phyloP scores from a whole-genome alignment of 2,329 filamentous ascomycete genomes.

The Mycogone perniciosa region DNA sequence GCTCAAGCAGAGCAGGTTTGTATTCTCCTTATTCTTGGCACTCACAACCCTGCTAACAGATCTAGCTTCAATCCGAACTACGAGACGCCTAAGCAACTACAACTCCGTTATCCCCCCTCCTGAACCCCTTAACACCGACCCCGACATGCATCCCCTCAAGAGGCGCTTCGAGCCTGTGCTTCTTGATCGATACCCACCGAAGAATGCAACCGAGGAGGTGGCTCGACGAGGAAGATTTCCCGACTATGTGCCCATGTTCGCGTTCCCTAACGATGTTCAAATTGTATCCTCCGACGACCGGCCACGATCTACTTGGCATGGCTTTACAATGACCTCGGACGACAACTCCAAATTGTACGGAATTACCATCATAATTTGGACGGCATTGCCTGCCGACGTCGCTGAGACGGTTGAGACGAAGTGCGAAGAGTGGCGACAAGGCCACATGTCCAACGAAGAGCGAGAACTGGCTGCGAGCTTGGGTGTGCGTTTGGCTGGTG shows the following conservation, averaged over 20 bases:
- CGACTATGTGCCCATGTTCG: conserved; percentile 98
- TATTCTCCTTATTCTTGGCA: conserved; percentile 11
- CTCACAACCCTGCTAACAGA: neutral
- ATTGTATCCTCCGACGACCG: conserved; percentile 93
- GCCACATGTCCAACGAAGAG: conserved; percentile 85
- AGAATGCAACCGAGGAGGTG: conserved; percentile 71
- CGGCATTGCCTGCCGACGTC: conserved; percentile 71
- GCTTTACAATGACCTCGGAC: conserved; percentile 93
- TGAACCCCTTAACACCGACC: conserved; percentile 81
- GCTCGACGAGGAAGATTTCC: conserved; percentile 80
- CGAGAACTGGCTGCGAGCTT: conserved; percentile 87
- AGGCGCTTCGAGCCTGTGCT: conserved; percentile 93
- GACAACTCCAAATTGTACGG: conserved; percentile 90
- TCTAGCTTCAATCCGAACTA: conserved; percentile 63
- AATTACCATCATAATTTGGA: conserved; percentile 88
- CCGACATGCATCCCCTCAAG: conserved; percentile 92
- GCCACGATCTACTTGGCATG: conserved; percentile 96
- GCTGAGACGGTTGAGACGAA: conserved; percentile 77
- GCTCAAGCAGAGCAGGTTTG: conserved; percentile 37
- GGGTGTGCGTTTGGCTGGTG: conserved; percentile 77
- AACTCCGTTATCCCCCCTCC: conserved; percentile 95
- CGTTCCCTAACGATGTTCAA: conserved; percentile 95
- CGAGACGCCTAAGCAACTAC: conserved; percentile 89
- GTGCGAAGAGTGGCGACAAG: conserved; percentile 79
- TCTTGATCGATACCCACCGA: conserved; percentile 86